Evolutionary conservation across 2,329 filamentous ascomycete genomes (phyloP).

Genomic region (Pseudogymnoascus sp.): DNA sequence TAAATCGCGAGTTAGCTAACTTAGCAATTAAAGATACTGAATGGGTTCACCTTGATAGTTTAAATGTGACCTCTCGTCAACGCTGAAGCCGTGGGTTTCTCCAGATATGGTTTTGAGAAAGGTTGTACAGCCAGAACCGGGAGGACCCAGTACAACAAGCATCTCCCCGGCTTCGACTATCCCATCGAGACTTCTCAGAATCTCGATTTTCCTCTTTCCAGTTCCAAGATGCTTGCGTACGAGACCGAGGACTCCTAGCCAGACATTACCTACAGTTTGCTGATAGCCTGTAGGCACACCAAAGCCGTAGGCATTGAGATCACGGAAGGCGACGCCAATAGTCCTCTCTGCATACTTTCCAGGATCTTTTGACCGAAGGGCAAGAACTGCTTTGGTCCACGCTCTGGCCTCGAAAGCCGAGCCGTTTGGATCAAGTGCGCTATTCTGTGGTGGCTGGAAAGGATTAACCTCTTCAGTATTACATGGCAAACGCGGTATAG

Average conservation of each 20-base stretch:
- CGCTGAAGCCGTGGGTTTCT: constrained; percentile 49
- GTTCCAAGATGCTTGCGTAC: constrained; percentile 46
- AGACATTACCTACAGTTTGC: constrained; percentile 23
- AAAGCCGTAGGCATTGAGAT: constrained; percentile 23
- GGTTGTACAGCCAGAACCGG: constrained; percentile 55
- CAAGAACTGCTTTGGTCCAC: constrained; percentile 13
- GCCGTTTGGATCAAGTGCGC: constrained; percentile 42
- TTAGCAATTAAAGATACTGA: not conserved
- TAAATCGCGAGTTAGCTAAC: not conserved
- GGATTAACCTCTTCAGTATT: constrained; percentile 33
- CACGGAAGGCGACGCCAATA: constrained; percentile 20
- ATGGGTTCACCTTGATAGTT: constrained; percentile 50
- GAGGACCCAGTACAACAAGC: constrained; percentile 60
- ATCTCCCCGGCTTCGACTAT: constrained; percentile 58
- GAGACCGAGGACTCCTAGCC: constrained; percentile 41
- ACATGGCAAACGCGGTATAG: not conserved
- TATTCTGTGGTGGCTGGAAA: constrained; percentile 40
- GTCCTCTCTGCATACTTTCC: constrained; percentile 20
- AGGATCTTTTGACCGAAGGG: constrained; percentile 44
- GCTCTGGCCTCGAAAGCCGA: constrained; percentile 6
- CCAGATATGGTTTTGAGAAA: constrained; percentile 50
- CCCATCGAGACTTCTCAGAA: constrained; percentile 58
- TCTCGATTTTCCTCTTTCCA: constrained; percentile 44
- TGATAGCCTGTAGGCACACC: constrained; percentile 24
- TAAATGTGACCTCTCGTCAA: constrained; percentile 45